phyloP scores from a whole-genome alignment of 2,329 filamentous ascomycete genomes.

The Fusarium denticulatum region DNA sequence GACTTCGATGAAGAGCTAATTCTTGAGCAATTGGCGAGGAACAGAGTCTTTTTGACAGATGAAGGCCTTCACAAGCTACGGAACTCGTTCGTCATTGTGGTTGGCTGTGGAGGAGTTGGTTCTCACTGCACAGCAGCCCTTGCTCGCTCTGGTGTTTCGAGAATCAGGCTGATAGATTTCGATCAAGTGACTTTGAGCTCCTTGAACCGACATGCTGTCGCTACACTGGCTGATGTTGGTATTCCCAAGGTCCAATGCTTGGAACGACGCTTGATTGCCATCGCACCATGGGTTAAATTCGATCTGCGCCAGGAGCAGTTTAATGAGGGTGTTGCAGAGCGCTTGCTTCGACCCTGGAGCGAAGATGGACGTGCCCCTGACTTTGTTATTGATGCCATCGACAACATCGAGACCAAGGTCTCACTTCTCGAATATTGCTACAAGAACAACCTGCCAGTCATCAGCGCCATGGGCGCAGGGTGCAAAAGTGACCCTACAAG shows the following conservation, averaged over 20 bases:
- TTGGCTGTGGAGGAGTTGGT: slow-evolving; percentile 94
- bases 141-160: slow-evolving; percentile 88
- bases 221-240: slow-evolving; percentile 92
- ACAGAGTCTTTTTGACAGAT: slow-evolving; percentile 88
- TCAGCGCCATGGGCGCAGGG: slow-evolving; percentile 95
- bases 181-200: slow-evolving; percentile 97
- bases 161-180: slow-evolving; percentile 91
- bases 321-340: slow-evolving; percentile 70
- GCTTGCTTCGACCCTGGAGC: slow-evolving; percentile 74
- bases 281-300: slow-evolving; percentile 91
- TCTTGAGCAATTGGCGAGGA: slow-evolving; percentile 91
- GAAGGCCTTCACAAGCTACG: slow-evolving; percentile 84
- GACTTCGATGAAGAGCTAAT: slow-evolving; percentile 83
- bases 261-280: slow-evolving; percentile 80
- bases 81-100: slow-evolving; percentile 83
- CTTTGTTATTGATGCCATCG: slow-evolving; percentile 96
- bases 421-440: slow-evolving; percentile 89
- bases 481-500: slow-evolving; percentile 89
- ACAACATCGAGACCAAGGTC: slow-evolving; percentile 98
- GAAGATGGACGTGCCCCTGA: slow-evolving; percentile 72
- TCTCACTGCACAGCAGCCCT: slow-evolving; percentile 90
- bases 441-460: slow-evolving; percentile 79
- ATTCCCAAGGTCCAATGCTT: slow-evolving; percentile 91
- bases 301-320: slow-evolving; percentile 89
- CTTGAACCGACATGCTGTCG: slow-evolving; percentile 94